These are phyloP conservation scores for Pythium aquatile DNA, from an alignment of 352 stramenopile genomes.

Conservation along the genomic window DNA sequence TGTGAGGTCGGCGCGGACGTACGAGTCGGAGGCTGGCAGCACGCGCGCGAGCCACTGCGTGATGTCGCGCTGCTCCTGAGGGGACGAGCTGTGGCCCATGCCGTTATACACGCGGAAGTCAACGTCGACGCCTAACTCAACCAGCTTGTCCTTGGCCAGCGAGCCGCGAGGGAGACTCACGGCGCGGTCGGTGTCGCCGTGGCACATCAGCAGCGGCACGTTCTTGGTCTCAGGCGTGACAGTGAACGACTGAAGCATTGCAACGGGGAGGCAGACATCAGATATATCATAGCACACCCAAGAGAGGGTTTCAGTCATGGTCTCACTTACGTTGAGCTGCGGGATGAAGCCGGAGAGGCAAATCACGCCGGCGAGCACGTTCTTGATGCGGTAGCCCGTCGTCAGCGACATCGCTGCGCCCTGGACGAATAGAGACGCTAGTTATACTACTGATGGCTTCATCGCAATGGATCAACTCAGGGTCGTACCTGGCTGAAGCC, in stretches of 20 bases:
- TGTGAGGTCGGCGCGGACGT: too few relatives aligned
- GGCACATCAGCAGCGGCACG: constrained; percentile 78
- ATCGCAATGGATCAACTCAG: too few relatives aligned
- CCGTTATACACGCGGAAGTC: constrained; percentile 63
- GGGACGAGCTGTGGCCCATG: constrained; percentile 64
- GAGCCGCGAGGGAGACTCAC: constrained; percentile 64
- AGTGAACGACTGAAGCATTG: constrained; percentile 39
- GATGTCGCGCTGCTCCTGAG: constrained; percentile 70
- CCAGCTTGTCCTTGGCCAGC: constrained; percentile 58
- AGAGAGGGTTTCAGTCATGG: too few relatives aligned
- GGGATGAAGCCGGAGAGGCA: constrained; percentile 77
- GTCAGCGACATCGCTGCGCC: constrained; percentile 90
- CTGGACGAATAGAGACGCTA: constrained; percentile 17
- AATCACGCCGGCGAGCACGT: constrained; percentile 60
- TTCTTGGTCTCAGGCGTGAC: constrained; percentile 45
- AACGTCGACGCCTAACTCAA: constrained; percentile 47
- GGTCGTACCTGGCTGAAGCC: constrained; percentile 91
- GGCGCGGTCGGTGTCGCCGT: constrained; percentile 65
- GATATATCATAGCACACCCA: too few relatives aligned
- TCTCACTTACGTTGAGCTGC: constrained; percentile 32
- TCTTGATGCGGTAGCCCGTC: constrained; percentile 68
- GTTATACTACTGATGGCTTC: too few relatives aligned
- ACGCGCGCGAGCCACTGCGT: constrained; percentile 59
- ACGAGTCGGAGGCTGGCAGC: constrained; percentile 26
- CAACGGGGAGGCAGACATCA: background rate